Percentiles rank a stretch among this genome's conserved stretches.
Conservation (phyloP, 2,329 filamentous ascomycete genomes). For the Alternaria tenuissima region DNA sequence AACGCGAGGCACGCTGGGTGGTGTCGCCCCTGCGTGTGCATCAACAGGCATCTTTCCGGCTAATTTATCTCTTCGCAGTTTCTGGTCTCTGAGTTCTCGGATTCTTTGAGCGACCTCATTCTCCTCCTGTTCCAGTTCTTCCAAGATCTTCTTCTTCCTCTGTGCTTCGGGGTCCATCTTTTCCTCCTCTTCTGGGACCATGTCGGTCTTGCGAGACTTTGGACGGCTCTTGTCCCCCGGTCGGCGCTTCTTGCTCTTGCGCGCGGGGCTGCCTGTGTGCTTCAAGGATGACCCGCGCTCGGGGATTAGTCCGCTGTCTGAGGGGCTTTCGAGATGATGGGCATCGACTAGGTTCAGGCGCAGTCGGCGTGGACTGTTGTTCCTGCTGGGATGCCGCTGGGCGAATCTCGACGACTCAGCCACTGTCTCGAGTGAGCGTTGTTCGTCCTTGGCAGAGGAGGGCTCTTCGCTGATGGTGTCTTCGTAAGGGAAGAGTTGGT, state of each 20-base stretch:
- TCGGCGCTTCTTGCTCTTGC: constrained; percentile 40
- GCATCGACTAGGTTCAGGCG: constrained; percentile 37
- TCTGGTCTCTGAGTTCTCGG: constrained; percentile 65
- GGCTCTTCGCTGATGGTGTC: constrained; percentile 51
- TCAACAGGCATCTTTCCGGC: constrained; percentile 43
- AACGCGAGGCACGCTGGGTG: constrained; percentile 45
- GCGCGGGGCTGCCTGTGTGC: constrained; percentile 45
- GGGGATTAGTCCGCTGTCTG: constrained; percentile 43
- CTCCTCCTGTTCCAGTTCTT: constrained; percentile 54
- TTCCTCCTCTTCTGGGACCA: constrained; percentile 38
- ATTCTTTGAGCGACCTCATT: constrained; percentile 67
- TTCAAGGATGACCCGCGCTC: constrained; percentile 45
- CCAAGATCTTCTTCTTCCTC: constrained; percentile 41
- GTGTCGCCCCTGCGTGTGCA: constrained; percentile 53
- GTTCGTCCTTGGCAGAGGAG: constrained; percentile 20
- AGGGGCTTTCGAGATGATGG: constrained; percentile 34
- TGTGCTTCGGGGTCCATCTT: constrained; percentile 32
- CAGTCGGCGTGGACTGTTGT: constrained; percentile 42
- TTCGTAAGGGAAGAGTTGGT: constrained; percentile 43
- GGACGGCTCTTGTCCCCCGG: constrained; percentile 33
- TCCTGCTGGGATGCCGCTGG: constrained; percentile 43
- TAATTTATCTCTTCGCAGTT: constrained; percentile 61
- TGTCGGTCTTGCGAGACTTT: constrained; percentile 39
- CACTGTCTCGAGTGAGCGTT: constrained; percentile 13
- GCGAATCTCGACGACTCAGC: constrained; percentile 40